phyloP scores from a whole-genome alignment of 345 rosid genomes.

The Linum tenue region DNA sequence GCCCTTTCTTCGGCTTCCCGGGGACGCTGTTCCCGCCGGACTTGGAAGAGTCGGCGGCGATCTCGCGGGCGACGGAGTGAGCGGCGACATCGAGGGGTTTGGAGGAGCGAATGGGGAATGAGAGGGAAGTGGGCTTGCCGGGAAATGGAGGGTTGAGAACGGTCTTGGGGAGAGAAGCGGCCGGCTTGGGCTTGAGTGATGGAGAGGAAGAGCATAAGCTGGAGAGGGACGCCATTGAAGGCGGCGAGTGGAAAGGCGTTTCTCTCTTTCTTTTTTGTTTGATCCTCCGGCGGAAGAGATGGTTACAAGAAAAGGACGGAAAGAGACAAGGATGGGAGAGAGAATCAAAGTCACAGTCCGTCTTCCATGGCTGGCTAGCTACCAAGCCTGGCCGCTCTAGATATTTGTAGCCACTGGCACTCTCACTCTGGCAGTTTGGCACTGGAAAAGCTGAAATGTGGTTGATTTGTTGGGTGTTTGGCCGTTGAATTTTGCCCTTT shows the following conservation, averaged over 20 bases:
- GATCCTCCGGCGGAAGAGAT: neutral
- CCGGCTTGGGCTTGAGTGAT: constrained; percentile 27
- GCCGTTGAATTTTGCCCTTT: no score
- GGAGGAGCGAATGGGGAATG: constrained; percentile 31
- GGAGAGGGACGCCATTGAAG: constrained; percentile 53
- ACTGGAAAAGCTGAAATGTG: no score
- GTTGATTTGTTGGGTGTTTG: no score
- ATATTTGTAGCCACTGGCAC: no score
- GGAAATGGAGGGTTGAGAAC: neutral
- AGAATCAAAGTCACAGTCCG: neutral
- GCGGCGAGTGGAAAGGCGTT: constrained; percentile 10
- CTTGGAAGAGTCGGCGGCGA: constrained; percentile 35
- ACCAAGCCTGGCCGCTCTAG: neutral
- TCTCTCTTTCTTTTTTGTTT: no score
- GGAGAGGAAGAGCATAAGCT: constrained; percentile 34
- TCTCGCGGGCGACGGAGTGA: constrained; percentile 49
- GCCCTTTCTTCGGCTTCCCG: constrained; percentile 32
- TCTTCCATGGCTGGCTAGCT: constrained; percentile 14
- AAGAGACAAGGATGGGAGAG: neutral
- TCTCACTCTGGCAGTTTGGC: no score
- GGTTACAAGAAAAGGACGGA: constrained; percentile 3
- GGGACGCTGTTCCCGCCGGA: constrained; percentile 23
- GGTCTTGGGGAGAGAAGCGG: constrained; percentile 13
- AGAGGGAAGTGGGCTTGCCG: constrained; percentile 18
- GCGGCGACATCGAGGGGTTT: constrained; percentile 16